Evolutionary conservation across 1,139 yeast genomes (phyloP), one percentile per base, ranked within the genome.

Genomic region (Lodderomyces pseudojiufengensis): DNA sequence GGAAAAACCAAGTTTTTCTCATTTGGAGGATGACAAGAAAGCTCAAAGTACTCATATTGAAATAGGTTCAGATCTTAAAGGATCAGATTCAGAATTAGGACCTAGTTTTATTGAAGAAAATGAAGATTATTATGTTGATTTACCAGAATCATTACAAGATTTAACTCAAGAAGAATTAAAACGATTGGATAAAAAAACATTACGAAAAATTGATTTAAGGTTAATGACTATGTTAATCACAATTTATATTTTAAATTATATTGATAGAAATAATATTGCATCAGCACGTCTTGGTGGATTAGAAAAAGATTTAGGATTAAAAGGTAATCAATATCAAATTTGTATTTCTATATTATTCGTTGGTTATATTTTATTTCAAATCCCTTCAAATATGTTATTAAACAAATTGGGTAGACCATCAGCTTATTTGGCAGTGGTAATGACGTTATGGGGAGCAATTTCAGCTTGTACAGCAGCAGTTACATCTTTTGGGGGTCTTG

Each of bases 211-310:
- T 32, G 85, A 79, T 48, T 24, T 70, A 10, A 57, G 79, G 41
- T 61, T 80, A 36, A 55, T 80, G 48, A 84, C 84, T 7, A 68
- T 72, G 65, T 58, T 78, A 27, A 67, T 74, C n/a, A 48, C 69
- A 32, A 61, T 76, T 36, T 77, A 77, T 44, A 62, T 77, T 38
- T 57, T 78, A 40, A 71, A 77, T 43, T 76, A 67, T 47, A 60
- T 80, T 41, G 86, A 80, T 54, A 60, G 83, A 46, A 74, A 76
- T 44, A 77, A 76, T 49, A 75, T 79, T 46, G 82, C 82, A 2
- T 70, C 75, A 48, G 84, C 84, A 1, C 63, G 79, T 44, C 63
- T 78, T 20, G 81, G 77, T 38, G 81, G 80, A 4, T 53, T 79
- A 30, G 76, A 68, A 42, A 62, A 58, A 11, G 84, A 78, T 43